Base-by-base conservation (phyloP, 139 green algal species). In the Chlorella sp. region DNA sequence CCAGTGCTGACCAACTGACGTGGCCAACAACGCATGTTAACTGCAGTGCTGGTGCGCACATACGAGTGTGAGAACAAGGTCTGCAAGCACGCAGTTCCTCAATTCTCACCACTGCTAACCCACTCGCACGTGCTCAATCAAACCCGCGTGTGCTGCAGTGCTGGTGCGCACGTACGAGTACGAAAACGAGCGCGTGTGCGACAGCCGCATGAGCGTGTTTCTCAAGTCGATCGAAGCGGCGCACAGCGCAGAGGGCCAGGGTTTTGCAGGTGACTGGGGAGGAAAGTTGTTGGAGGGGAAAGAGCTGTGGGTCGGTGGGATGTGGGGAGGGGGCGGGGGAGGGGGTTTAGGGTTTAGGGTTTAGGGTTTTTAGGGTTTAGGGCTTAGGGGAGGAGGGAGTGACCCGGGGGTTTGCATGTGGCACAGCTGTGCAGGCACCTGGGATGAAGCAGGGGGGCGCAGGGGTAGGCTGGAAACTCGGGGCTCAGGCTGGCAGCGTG, bases 91-190 rank as follows among this genome's bases (percentile, higher is more conserved):
- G 9, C 9, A 16, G 48, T 16, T 57, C 48, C 5, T 57, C 48
- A 5, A 57, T 57, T 9, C 48, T 57, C 9, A 57, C 48, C 48
- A 57, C 7, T 57, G 48, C 48, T 9, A 57, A 57, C 48, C 48
- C 7, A 57, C 48, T 9, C 7, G 48, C 48, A 5, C 5, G 9
- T 57, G 48, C 5, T 57, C 48, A 9, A 57, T 57, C 9, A 5
- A 5, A 16, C 48, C 9, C 48, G 9, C 48, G 48, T 57, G 5
- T 57, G 37, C 39, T 61, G 66, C 91, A 86, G 91, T 93, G 30
- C 86, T 96, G 16, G 92, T 86, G 26, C 86, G 96, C 2, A 96
- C 94, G 7, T 98, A 96, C 87, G 81, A 88, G 75, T 98, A 98
- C 88, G 91, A 92, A 1, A 92, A 73, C 61, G 96, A 98, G 89